Conservation (phyloP, 164 flowering plant species). For the Berberis vulgaris region DNA sequence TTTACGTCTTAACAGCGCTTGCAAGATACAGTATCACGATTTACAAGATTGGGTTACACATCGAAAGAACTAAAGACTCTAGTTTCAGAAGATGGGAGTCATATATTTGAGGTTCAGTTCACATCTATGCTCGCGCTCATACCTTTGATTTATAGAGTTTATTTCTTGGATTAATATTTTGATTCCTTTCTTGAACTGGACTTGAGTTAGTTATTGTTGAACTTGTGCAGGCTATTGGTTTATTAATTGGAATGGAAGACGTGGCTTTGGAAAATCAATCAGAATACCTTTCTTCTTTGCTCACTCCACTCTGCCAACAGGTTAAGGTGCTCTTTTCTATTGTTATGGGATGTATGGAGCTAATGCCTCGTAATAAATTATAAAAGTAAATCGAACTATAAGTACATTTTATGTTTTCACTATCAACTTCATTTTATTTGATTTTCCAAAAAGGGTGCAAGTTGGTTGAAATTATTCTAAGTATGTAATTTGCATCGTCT, state of each 20-base stretch:
- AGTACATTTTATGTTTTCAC: too few relatives aligned
- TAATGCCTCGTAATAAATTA: not conserved
- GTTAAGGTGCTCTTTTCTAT: constrained; percentile 25
- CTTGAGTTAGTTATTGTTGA: not conserved
- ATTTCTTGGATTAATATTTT: not conserved
- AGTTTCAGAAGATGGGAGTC: constrained; percentile 87
- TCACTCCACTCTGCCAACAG: constrained; percentile 94
- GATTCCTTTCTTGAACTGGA: not conserved
- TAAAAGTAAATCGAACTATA: not conserved
- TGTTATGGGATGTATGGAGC: not conserved
- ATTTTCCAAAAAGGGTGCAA: too few relatives aligned
- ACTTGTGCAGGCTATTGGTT: constrained; percentile 73
- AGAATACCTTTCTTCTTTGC: constrained; percentile 76
- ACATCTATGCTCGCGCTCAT: not conserved
- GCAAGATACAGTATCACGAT: constrained; percentile 69
- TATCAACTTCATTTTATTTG: too few relatives aligned
- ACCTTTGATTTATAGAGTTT: not conserved
- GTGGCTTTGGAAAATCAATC: constrained; percentile 79
- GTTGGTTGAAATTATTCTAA: too few relatives aligned
- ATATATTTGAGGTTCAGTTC: constrained; percentile 82
- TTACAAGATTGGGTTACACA: constrained; percentile 46
- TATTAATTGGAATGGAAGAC: constrained; percentile 95
- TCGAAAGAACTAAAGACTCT: constrained; percentile 35
- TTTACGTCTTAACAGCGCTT: constrained; percentile 48
- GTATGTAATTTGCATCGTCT: not conserved